Evolutionary conservation across 2,329 filamentous ascomycete species (phyloP).

Genomic region (Ophiocordyceps unilateralis): DNA sequence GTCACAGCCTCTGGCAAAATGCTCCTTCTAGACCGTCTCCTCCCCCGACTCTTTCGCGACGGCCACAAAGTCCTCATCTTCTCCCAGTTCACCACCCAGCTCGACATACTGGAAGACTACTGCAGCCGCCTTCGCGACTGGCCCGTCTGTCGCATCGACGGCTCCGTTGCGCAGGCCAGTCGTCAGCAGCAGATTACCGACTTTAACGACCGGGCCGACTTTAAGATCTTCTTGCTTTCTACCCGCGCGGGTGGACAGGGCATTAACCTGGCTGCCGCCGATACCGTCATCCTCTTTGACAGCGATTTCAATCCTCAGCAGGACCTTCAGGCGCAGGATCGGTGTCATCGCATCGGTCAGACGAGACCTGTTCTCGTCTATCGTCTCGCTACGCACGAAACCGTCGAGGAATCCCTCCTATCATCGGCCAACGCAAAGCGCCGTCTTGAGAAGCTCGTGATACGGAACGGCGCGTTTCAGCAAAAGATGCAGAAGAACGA

Average conservation of each 20-base stretch:
- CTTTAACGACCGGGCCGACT: constrained; percentile 49
- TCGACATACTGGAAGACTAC: constrained; percentile 83
- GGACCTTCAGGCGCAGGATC: constrained; percentile 90
- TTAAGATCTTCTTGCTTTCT: constrained; percentile 70
- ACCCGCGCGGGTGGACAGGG: constrained; percentile 88
- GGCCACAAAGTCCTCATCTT: constrained; percentile 91
- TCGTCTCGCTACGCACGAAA: constrained; percentile 80
- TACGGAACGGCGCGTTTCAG: constrained; percentile 77
- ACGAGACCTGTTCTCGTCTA: constrained; percentile 85
- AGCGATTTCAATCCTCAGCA: constrained; percentile 90
- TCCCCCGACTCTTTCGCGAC: constrained; percentile 54
- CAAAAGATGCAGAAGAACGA: constrained; percentile 31
- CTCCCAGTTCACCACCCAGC: constrained; percentile 86
- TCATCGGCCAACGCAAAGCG: constrained; percentile 84
- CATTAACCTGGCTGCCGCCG: constrained; percentile 82
- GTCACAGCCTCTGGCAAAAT: constrained; percentile 88
- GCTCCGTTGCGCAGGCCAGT: constrained; percentile 59
- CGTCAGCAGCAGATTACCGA: constrained; percentile 53
- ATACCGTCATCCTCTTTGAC: constrained; percentile 87
- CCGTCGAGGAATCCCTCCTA: constrained; percentile 76
- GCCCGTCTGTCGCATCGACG: constrained; percentile 81
- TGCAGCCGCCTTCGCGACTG: constrained; percentile 58
- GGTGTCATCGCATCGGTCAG: constrained; percentile 87
- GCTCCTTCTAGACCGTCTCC: constrained; percentile 74
- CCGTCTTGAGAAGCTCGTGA: constrained; percentile 82